Evolutionary conservation across 2,329 filamentous ascomycete species (phyloP).

Genomic region (Diplodia scrobiculata): DNA sequence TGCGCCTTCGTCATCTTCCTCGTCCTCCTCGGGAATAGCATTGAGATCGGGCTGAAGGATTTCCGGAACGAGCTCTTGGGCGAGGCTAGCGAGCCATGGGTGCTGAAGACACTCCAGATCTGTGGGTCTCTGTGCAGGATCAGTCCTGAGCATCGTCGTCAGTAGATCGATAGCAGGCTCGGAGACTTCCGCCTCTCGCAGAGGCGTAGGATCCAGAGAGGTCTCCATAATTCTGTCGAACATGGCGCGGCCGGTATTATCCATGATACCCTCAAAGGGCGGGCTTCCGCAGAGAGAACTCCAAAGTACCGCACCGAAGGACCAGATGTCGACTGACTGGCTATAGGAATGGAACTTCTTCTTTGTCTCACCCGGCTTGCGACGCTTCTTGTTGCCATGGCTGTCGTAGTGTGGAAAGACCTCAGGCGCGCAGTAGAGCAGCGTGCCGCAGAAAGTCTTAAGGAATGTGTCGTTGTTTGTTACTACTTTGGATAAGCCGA

Average conservation of each 20-base stretch:
- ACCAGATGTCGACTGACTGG: constrained; percentile 95
- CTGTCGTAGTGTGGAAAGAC: constrained; percentile 82
- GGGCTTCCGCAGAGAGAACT: constrained; percentile 77
- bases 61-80: constrained; percentile 45
- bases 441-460: constrained; percentile 92
- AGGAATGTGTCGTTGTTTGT: constrained; percentile 88
- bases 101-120: constrained; percentile 70
- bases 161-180: constrained; percentile 72
- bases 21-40: constrained; percentile 58
- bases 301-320: constrained; percentile 87
- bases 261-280: constrained; percentile 77
- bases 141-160: constrained; percentile 74
- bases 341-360: constrained; percentile 68
- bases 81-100: constrained; percentile 65
- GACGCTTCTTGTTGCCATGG: constrained; percentile 66
- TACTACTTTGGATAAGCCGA: constrained; percentile 93
- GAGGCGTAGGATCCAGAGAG: constrained; percentile 65
- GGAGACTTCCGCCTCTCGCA: constrained; percentile 64
- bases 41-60: constrained; percentile 40
- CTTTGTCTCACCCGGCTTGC: constrained; percentile 46
- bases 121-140: constrained; percentile 74
- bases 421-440: constrained; percentile 94
- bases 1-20: constrained; percentile 56
- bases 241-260: constrained; percentile 76
- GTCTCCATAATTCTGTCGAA: constrained; percentile 84